Evolutionary conservation across 2,329 filamentous ascomycete genomes (phyloP).

Genomic region (Colletotrichum navitas): DNA sequence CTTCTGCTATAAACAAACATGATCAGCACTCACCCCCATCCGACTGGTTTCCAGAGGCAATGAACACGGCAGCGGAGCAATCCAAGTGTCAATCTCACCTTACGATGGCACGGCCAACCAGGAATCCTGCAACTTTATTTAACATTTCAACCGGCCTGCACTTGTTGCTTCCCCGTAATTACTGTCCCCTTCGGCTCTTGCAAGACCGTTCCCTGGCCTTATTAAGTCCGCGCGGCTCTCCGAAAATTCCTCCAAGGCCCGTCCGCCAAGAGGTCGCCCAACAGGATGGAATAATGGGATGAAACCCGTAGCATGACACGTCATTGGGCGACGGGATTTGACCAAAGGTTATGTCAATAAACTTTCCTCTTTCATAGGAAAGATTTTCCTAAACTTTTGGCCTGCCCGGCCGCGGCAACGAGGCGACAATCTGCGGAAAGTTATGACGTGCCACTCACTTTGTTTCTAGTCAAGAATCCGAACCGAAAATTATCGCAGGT

Average conservation of each 20-base stretch:
- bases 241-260: not conserved
- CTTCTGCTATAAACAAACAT: not conserved
- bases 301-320: not conserved
- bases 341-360: not conserved
- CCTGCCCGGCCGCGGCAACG: not conserved
- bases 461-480: not conserved
- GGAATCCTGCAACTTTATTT: conserved; percentile 7
- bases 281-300: not conserved
- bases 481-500: not conserved
- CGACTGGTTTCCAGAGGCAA: not conserved
- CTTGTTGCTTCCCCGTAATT: not conserved
- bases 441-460: not conserved
- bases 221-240: not conserved
- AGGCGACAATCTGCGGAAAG: not conserved
- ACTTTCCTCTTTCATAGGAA: not conserved
- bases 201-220: not conserved
- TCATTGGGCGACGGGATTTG: not conserved
- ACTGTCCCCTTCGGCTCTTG: not conserved
- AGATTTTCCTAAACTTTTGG: not conserved
- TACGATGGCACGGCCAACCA: not conserved
- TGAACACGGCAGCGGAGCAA: not conserved
- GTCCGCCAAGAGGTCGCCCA: not conserved
- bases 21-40: not conserved
- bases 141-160: not conserved
- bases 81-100: not conserved